A percentile compares a stretch with the other conserved stretches of the same genome.
Conservation (phyloP, 1,284 basidiomycete genomes). For the Rhodotorula sp. region DNA sequence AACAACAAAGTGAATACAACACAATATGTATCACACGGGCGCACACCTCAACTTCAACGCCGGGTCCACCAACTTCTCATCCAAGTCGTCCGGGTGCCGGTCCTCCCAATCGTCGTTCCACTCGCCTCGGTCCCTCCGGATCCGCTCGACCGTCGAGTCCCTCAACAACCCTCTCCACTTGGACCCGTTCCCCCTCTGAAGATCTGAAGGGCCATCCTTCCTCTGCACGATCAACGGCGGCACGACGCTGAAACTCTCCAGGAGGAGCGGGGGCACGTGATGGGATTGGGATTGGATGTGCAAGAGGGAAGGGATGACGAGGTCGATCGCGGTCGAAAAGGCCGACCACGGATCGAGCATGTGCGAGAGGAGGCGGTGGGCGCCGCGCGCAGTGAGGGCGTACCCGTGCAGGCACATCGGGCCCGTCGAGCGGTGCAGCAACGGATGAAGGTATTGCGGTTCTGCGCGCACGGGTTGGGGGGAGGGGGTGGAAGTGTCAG, state of each 20-base stretch:
- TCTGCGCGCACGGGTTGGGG: too few species aligned
- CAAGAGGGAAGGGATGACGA: slow-evolving; percentile 64
- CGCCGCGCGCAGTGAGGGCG: slow-evolving; percentile 43
- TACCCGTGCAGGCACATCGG: slow-evolving; percentile 46
- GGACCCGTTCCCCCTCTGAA: slow-evolving; percentile 45
- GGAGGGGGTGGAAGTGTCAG: not conserved
- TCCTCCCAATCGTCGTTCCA: slow-evolving; percentile 38
- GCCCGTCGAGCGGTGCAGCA: slow-evolving; percentile 58
- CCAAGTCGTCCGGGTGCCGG: slow-evolving; percentile 5
- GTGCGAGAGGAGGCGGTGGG: slow-evolving; percentile 27
- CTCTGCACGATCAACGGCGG: slow-evolving; percentile 46
- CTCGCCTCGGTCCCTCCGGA: slow-evolving; percentile 35
- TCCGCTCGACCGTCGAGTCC: slow-evolving; percentile 47
- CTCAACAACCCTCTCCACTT: slow-evolving; percentile 45
- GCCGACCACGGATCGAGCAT: slow-evolving; percentile 45
- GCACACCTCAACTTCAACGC: slow-evolving; percentile 31
- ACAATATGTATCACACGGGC: too few species aligned
- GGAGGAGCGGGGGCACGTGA: not conserved
- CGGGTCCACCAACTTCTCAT: slow-evolving; percentile 27
- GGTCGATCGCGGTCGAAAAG: slow-evolving; percentile 44
- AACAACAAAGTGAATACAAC: too few species aligned
- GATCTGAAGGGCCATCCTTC: slow-evolving; percentile 47
- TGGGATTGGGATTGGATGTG: slow-evolving; percentile 44
- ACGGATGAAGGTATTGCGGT: slow-evolving; percentile 71
- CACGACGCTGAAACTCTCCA: slow-evolving; percentile 44